Evolutionary conservation across 306 rosid species (phyloP), one percentile per base, ranked within the genome.

Genomic region (Gastrolobium bilobum): DNA sequence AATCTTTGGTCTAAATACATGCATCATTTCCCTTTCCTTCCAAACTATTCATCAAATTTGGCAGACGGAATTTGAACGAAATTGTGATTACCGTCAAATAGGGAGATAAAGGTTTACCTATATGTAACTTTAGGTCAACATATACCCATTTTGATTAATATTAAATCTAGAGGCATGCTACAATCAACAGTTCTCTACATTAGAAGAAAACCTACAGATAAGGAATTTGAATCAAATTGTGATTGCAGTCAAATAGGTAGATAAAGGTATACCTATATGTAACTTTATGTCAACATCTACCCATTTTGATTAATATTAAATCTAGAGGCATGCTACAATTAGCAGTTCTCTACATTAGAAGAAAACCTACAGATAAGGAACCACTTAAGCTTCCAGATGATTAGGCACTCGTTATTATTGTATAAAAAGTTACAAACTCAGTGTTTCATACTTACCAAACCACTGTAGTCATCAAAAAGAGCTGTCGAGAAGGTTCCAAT

Each of bases 381-480:
- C 26, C 68, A 66, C 66, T 38, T 56, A 50, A 57, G 77, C 40
- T 33, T 26, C 40, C 58, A 64, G 58, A 64, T n/a, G 37, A 71
- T 20, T 14, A 34, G 6, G n/a, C 10, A 75, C 29, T n/a, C 14
- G 8, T 37, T 74, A 50, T 68, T 60, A 47, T 68, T 68, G 75
- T 31, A 48, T 29, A 20, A 42, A 81, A 73, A 78, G 20, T 10
- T 7, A 60, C 66, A 75, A 69, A 54, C 34, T 31, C 51, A 70
- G 86, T 58, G 61, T 71, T 79, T 42, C 13, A 83, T 78, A 81
- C 98, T 93, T 86, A 95, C 99, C 98, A 95, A 86, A 82, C 99
- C 99, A 90, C 93, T 88, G 79, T 93, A 95, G 86, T 95, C 99
- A 87, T 95, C 99, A 86, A 93, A 95, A 76, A 95, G 96, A 61